These are phyloP conservation scores for Alternaria gansuensis DNA, from an alignment of 2,329 filamentous ascomycete species.

Conservation along the genomic window DNA sequence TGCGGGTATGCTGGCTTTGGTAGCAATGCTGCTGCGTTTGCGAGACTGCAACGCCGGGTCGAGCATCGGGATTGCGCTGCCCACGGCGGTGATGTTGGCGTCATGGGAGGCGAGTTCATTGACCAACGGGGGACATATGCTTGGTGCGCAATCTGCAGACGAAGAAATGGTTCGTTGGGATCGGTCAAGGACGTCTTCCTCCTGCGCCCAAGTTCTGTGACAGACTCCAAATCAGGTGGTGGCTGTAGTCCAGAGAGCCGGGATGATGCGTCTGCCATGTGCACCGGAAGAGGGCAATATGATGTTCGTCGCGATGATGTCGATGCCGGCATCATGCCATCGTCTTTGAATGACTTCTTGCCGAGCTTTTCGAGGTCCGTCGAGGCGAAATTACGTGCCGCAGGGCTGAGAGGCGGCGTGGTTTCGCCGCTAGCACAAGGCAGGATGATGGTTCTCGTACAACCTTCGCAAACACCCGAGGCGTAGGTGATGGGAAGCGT, in stretches of 20 bases:
- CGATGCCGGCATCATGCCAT: conserved; percentile 23
- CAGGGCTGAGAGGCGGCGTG: conserved; percentile 41
- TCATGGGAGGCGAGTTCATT: conserved; percentile 28
- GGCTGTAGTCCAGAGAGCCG: conserved; percentile 45
- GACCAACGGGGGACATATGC: conserved; percentile 13
- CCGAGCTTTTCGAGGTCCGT: conserved; percentile 35
- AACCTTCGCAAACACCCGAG: conserved; percentile 44
- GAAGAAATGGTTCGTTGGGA: conserved; percentile 42
- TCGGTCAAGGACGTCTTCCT: conserved; percentile 46
- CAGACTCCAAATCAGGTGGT: conserved; percentile 24
- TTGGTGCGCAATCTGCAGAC: conserved; percentile 40
- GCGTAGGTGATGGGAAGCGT: conserved; percentile 38
- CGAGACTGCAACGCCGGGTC: conserved; percentile 36
- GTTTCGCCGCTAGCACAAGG: conserved; percentile 30
- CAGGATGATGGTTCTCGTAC: conserved; percentile 43
- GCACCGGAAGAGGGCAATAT: conserved; percentile 30
- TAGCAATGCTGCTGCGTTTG: conserved; percentile 37
- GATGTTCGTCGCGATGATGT: conserved; percentile 32
- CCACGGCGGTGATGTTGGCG: conserved; percentile 37
- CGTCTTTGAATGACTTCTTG: conserved; percentile 28
- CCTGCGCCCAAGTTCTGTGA: conserved; percentile 22
- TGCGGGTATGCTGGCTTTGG: conserved; percentile 26
- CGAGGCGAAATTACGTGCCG: conserved; percentile 36
- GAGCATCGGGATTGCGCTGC: conserved; percentile 34
- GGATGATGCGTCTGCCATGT: conserved; percentile 39